These are phyloP conservation scores for Cyberlindnera petersonii DNA, from an alignment of 805 yeast genomes.

Conservation along the genomic window DNA sequence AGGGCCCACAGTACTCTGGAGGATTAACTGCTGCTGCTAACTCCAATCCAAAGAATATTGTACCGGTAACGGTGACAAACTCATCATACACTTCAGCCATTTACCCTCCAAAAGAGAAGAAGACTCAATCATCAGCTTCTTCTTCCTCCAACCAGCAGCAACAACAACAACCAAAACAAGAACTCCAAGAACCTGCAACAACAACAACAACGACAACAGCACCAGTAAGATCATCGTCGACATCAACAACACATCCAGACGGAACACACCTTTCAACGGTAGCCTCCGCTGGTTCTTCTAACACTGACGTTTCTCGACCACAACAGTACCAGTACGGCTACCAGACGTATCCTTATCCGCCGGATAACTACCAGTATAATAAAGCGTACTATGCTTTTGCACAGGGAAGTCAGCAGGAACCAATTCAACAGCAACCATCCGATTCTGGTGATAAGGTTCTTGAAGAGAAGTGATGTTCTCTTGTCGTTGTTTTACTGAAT, in stretches of 20 bases:
- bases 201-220: too few species aligned
- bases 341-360: constrained; percentile 13
- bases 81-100: constrained; percentile 22
- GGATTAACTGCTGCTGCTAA: constrained; percentile 30
- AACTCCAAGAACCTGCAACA: neutral
- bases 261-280: too few species aligned
- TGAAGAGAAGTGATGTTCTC: constrained; percentile 2
- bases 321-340: constrained; percentile 14
- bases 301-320: neutral
- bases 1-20: constrained; percentile 30
- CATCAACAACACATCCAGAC: too few species aligned
- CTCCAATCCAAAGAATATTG: constrained; percentile 26
- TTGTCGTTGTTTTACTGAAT: too few species aligned
- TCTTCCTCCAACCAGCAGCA: constrained; percentile 3
- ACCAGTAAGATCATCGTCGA: too few species aligned
- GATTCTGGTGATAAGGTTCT: constrained; percentile 2
- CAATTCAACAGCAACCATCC: neutral
- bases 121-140: constrained; percentile 3
- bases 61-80: constrained; percentile 28
- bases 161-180: neutral
- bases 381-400: constrained; percentile 11
- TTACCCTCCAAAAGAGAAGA: constrained; percentile 21
- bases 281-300: too few species aligned
- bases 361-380: constrained; percentile 9
- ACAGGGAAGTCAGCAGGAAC: constrained; percentile 4